A percentile compares a stretch with the other conserved stretches of the same genome.
Conservation (phyloP, 805 yeast species). For the Cephaloascus albidus region DNA sequence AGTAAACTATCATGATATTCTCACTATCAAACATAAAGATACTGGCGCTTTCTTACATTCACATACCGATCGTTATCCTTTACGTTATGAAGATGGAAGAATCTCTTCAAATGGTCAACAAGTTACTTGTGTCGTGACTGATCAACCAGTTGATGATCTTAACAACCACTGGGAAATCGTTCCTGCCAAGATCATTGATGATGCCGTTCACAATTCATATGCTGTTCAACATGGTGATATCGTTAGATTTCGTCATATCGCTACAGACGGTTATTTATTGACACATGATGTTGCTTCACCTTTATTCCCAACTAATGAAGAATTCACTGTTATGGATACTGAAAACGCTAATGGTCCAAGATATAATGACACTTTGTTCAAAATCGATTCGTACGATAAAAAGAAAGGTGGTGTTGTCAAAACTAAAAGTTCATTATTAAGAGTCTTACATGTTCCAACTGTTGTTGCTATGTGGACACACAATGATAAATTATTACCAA, state of each 20-base stretch:
- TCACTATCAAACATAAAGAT: slow-evolving; percentile 74
- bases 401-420: slow-evolving; percentile 42
- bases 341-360: slow-evolving; percentile 49
- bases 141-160: slow-evolving; percentile 27
- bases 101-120: slow-evolving; percentile 92
- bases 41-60: slow-evolving; percentile 80
- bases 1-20: slow-evolving; percentile 65
- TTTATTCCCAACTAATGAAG: slow-evolving; percentile 83
- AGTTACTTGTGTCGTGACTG: slow-evolving; percentile 61
- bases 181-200: slow-evolving; percentile 44
- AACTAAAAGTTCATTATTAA: slow-evolving; percentile 62
- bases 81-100: slow-evolving; percentile 94
- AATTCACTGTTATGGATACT: slow-evolving; percentile 64
- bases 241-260: slow-evolving; percentile 73
- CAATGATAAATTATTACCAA: slow-evolving; percentile 75
- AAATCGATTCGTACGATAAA: slow-evolving; percentile 52
- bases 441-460: slow-evolving; percentile 74
- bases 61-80: slow-evolving; percentile 66
- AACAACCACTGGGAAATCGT: slow-evolving; percentile 85
- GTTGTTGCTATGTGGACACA: slow-evolving; percentile 94
- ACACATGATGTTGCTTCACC: slow-evolving; percentile 98
- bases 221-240: slow-evolving; percentile 62
- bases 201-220: slow-evolving; percentile 26
- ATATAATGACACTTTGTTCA: slow-evolving; percentile 72
- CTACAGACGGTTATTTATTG: slow-evolving; percentile 68